Percentiles rank a stretch among this genome's conserved stretches.
These are phyloP conservation scores for Floccularia luteovirens DNA, from an alignment of 768 basidiomycete species.

Conservation along the genomic window DNA sequence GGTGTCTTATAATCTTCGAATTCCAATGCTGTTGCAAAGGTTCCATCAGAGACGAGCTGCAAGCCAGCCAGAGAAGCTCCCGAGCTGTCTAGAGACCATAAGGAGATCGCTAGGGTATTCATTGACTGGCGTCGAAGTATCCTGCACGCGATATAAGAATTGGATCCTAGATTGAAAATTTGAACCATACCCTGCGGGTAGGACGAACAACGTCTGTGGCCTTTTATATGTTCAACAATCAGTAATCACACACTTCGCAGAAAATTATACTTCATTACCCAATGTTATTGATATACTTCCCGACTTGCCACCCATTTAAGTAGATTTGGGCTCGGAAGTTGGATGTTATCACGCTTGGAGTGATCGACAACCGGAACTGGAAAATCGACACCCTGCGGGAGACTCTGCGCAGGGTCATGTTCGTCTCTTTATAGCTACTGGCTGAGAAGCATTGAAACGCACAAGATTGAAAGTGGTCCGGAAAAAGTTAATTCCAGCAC, in stretches of 20 bases:
- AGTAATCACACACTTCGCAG: not conserved
- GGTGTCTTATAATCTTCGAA: conserved; percentile 34
- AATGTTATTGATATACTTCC: conserved; percentile 45
- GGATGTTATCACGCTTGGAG: conserved; percentile 32
- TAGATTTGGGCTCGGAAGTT: conserved; percentile 44
- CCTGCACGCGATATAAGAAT: conserved; percentile 11
- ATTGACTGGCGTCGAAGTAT: conserved; percentile 31
- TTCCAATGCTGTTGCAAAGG: conserved; percentile 28
- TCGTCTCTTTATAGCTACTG: not conserved
- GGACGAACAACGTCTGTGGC: not conserved
- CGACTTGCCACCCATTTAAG: conserved; percentile 46
- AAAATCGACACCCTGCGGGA: conserved; percentile 32
- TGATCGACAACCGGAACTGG: conserved; percentile 38
- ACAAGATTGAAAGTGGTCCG: conserved; percentile 34
- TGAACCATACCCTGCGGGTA: not conserved
- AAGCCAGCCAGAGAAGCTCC: conserved; percentile 36
- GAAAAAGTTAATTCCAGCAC: conserved; percentile 36
- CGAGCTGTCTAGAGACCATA: conserved; percentile 38
- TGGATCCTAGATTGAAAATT: not conserved
- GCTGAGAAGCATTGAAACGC: conserved; percentile 2
- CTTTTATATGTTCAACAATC: not conserved
- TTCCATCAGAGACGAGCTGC: conserved; percentile 35
- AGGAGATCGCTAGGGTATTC: conserved; percentile 38
- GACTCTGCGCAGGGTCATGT: conserved; percentile 35
- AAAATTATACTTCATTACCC: conserved; percentile 20